Evolutionary conservation across 768 basidiomycete species (phyloP).

Genomic region (Rhodotorula babjevae): DNA sequence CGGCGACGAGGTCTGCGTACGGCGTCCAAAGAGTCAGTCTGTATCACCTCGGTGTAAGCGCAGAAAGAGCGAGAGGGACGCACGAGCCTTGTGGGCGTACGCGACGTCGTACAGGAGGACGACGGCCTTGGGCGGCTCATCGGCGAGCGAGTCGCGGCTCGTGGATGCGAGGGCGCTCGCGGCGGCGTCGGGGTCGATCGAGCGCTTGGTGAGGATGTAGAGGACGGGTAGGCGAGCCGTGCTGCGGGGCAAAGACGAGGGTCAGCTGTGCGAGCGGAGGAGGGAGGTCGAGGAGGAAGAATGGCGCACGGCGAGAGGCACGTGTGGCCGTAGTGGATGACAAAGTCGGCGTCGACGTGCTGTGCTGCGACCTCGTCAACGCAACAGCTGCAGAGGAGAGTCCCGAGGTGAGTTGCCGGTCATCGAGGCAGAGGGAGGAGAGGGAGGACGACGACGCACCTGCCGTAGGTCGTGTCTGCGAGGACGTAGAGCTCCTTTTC

Average conservation of each 20-base stretch:
- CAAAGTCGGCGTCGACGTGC: constrained; percentile 82
- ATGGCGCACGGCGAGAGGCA: constrained; percentile 78
- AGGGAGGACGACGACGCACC: constrained; percentile 52
- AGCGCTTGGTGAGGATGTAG: constrained; percentile 79
- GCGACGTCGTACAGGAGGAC: constrained; percentile 71
- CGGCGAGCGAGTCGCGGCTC: constrained; percentile 4
- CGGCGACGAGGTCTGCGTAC: constrained; percentile 11
- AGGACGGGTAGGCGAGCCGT: constrained; percentile 81
- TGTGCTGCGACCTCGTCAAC: constrained; percentile 93
- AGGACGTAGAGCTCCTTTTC: constrained; percentile 71
- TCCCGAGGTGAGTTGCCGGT: not conserved
- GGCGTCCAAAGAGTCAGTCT: not conserved
- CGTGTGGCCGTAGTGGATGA: constrained; percentile 94
- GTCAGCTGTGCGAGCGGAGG: not conserved
- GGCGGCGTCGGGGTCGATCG: constrained; percentile 54
- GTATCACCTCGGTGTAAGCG: not conserved
- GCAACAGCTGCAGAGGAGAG: constrained; percentile 65
- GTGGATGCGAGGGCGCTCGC: constrained; percentile 39
- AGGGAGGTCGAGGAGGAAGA: not conserved
- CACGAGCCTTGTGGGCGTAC: constrained; percentile 66
- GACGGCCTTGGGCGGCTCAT: constrained; percentile 47
- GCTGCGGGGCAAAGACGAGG: constrained; percentile 50
- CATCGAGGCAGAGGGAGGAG: not conserved
- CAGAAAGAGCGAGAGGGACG: constrained; percentile 29
- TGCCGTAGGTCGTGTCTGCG: constrained; percentile 98